Conservation (phyloP, 805 yeast species). For the Phaffomyces thermotolerans region DNA sequence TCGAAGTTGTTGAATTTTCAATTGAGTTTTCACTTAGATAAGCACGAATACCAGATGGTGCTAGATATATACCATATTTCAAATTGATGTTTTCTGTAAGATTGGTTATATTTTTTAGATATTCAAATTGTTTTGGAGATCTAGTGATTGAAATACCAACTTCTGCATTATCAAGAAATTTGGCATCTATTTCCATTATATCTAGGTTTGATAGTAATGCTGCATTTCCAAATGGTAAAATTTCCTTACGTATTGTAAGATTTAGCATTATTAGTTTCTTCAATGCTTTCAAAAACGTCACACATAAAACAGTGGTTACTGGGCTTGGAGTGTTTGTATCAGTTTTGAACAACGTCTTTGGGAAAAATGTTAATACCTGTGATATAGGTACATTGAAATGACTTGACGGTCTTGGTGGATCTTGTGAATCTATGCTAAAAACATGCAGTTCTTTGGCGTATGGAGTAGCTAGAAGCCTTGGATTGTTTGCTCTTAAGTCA, state of each 20-base stretch:
- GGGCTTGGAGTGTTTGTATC: conserved; percentile 24
- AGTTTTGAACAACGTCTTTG: conserved; percentile 12
- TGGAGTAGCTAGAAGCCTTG: conserved; percentile 30
- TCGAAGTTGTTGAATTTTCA: conserved; percentile 29
- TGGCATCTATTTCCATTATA: conserved; percentile 41
- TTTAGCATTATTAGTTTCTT: conserved; percentile 33
- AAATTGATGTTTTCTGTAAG: conserved; percentile 16
- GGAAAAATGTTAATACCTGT: conserved; percentile 12
- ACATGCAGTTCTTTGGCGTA: conserved; percentile 38
- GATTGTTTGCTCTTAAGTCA: conserved; percentile 27
- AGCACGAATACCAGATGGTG: conserved; percentile 51
- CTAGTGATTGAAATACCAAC: conserved; percentile 31
- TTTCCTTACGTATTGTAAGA: conserved; percentile 26
- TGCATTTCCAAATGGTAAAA: conserved; percentile 47
- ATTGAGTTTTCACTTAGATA: conserved; percentile 31
- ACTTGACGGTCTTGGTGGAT: conserved; percentile 27
- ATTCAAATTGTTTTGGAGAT: conserved; percentile 25
- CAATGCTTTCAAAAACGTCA: conserved; percentile 44
- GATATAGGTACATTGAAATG: conserved; percentile 12
- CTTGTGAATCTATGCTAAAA: conserved; percentile 31
- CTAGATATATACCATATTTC: conserved; percentile 38
- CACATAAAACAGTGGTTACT: conserved; percentile 27
- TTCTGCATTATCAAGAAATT: conserved; percentile 39
- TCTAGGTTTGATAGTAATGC: conserved; percentile 25
- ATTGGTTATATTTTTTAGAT: conserved; percentile 21